phyloP scores from a whole-genome alignment of 176 grass and related monocot species.

The Eragrostis nindensis region DNA sequence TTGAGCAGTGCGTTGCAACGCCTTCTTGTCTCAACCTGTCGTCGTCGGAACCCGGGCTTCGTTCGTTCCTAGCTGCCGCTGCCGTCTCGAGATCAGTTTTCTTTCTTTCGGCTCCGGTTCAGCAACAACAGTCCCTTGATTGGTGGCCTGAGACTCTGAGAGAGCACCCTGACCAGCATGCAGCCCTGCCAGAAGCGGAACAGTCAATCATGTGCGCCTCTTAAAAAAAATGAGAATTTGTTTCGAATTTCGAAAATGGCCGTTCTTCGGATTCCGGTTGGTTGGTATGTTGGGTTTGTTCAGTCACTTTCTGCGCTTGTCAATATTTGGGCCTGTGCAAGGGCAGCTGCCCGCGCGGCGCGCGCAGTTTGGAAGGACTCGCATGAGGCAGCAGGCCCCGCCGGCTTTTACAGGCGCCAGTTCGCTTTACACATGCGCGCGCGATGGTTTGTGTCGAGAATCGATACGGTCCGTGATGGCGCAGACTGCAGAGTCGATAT shows the following conservation, averaged over 20 bases:
- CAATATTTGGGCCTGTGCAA: not conserved
- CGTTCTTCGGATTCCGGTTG: not conserved
- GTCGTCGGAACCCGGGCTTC: conserved; percentile 26
- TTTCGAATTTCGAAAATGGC: not conserved
- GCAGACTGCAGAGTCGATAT: too few relatives aligned
- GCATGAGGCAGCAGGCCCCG: not conserved
- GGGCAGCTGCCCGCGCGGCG: not conserved
- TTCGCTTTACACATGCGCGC: conserved; percentile 5
- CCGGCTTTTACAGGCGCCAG: not conserved
- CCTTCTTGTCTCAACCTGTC: not conserved
- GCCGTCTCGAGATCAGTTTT: conserved; percentile 49
- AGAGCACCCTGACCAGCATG: not conserved
- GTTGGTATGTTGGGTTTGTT: not conserved
- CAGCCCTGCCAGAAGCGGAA: not conserved
- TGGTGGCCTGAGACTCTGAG: not conserved
- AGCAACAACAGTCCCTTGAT: not conserved
- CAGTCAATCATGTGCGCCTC: not conserved
- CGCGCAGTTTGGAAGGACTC: conserved; percentile 22
- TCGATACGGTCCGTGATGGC: not conserved
- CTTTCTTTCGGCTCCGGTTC: not conserved
- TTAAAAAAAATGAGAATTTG: too few relatives aligned
- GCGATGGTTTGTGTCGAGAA: not conserved
- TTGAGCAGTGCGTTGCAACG: conserved; percentile 43
- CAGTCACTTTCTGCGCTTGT: not conserved
- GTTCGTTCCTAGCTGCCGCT: conserved; percentile 11